Base-by-base conservation (phyloP, 129 eudicot species). In the Lactuca saligna region DNA sequence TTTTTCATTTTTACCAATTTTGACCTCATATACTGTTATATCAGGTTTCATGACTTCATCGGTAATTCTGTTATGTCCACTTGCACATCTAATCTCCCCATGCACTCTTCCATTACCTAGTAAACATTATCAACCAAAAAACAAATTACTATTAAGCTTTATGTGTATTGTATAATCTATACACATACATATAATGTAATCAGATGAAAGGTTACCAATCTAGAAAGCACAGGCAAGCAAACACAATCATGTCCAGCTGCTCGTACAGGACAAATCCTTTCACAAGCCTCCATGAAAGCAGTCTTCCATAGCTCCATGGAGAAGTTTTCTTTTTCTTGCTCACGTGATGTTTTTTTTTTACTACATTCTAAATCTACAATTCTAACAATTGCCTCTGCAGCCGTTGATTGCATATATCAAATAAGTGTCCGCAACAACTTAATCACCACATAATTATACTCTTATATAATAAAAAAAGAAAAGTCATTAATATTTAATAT, bases 211-310 rank as follows among this genome's bases (percentile, higher is more conserved):
- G n/a, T 57, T 79, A 89, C 99, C 95, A 87, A 77, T 81, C 78
- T 80, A 55, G 95, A 84, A 55, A 94, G 88, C 71, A 94, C 72
- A 14, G 88, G 97, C 78, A 94, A 78, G 79, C 97, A 94, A 44
- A 97, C 96, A 71, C 99, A 94, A 42, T 89, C 92, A 48, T 94
- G 99, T 60, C 97, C 96, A 54, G 74, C 97, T 4, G 90, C 97
- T 76, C 95, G 85, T 65, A 89, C 82, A 67, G 99, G 95, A 73
- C 99, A 94, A 33, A 94, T 81, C 74, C 92, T 83, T n/a, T n/a
- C n/a, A n/a, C n/a, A n/a, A n/a, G n/a, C n/a, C n/a, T n/a, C n/a
- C n/a, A n/a, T n/a, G n/a, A 94, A 90, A 71, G 99, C 97, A 80
- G 83, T 85, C 74, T 87, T 87, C 99, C 99, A 94, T 39, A 85